Percentiles rank a stretch among this genome's conserved stretches.
phyloP scores from a whole-genome alignment of 164 flowering plant species.

The Paratinospora sagittata region DNA sequence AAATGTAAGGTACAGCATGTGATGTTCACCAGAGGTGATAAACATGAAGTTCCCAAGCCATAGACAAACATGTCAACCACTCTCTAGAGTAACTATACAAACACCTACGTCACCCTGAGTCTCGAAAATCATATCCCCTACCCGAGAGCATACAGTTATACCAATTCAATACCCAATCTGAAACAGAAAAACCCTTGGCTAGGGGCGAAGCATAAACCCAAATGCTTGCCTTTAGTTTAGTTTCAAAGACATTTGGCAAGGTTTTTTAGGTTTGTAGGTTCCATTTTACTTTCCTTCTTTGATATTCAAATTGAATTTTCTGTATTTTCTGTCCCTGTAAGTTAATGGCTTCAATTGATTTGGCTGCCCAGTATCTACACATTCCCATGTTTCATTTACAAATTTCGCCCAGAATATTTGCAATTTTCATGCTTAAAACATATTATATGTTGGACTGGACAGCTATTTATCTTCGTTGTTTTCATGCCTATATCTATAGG shows the following conservation, averaged over 20 bases:
- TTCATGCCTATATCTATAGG: conserved; percentile 34
- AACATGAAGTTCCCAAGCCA: no score
- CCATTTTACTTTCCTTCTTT: not conserved
- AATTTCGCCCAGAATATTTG: not conserved
- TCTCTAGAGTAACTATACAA: no score
- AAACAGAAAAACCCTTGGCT: no score
- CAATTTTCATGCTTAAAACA: not conserved
- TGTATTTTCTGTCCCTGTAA: not conserved
- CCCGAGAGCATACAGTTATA: no score
- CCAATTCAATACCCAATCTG: no score
- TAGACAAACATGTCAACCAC: no score
- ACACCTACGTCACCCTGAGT: no score
- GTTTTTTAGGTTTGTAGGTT: not conserved
- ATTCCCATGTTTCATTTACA: not conserved
- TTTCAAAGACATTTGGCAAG: not conserved
- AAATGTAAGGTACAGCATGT: no score
- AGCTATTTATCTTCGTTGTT: not conserved
- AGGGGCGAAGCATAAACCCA: no score
- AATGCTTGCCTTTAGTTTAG: no score
- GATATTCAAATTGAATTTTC: not conserved
- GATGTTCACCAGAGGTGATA: no score
- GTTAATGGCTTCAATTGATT: not conserved
- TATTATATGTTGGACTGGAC: not conserved
- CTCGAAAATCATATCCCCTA: no score
- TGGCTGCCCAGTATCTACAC: not conserved